Conservation (phyloP, 139 green algal genomes). For the Klebsormidium nitens region DNA sequence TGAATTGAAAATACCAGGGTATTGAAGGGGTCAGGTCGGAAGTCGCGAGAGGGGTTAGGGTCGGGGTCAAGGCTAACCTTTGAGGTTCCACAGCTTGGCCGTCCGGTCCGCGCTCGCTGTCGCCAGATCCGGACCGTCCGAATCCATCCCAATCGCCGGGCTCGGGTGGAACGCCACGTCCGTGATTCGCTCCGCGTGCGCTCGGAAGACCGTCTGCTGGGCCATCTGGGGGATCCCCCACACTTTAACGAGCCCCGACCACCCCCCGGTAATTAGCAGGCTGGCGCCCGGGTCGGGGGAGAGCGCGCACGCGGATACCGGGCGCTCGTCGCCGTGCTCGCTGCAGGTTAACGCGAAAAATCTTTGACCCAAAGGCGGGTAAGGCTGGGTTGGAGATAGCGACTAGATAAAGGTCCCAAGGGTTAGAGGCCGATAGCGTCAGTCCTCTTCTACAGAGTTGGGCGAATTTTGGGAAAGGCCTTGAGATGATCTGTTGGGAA, state of each 20-base stretch:
- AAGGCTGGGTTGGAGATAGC: too few relatives aligned
- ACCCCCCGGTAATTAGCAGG: conserved; percentile 61
- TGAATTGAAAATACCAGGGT: not conserved
- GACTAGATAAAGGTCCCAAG: too few relatives aligned
- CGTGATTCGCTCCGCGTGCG: conserved; percentile 67
- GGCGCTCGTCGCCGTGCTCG: conserved; percentile 84
- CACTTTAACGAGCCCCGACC: conserved; percentile 66
- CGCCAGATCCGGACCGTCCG: conserved; percentile 5
- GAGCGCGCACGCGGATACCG: conserved; percentile 68
- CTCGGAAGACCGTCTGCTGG: conserved; percentile 18
- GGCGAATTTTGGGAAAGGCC: too few relatives aligned
- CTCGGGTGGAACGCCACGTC: conserved; percentile 80
- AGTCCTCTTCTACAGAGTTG: too few relatives aligned
- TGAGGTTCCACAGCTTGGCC: conserved; percentile 25
- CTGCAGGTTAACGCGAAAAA: too few relatives aligned
- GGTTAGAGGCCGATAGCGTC: too few relatives aligned
- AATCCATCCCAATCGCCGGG: not conserved
- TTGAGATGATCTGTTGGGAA: too few relatives aligned
- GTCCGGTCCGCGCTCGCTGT: conserved; percentile 68
- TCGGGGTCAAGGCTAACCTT: too few relatives aligned
- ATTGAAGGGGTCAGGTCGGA: too few relatives aligned
- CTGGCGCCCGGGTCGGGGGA: conserved; percentile 58
- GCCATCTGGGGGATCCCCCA: conserved; percentile 49
- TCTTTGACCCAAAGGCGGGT: too few relatives aligned
- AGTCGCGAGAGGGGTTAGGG: too few relatives aligned